phyloP scores from a whole-genome alignment of 2,329 filamentous ascomycete species.

The Neofusicoccum laricinum region DNA sequence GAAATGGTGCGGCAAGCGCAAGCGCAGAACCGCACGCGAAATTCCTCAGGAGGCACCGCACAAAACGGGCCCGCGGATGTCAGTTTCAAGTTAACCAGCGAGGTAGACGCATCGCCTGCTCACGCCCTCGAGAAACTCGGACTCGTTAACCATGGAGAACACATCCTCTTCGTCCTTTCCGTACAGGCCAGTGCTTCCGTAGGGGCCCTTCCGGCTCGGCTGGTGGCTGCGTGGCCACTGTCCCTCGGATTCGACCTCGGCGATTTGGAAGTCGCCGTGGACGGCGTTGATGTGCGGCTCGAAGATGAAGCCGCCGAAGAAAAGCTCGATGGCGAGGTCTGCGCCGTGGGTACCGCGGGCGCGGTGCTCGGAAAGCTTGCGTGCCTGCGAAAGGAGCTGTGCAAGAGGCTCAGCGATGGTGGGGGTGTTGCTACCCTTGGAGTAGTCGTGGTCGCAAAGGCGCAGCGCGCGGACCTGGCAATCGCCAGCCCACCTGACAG shows the following conservation, averaged over 20 bases:
- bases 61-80: neutral
- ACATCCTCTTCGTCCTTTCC: slow-evolving; percentile 47
- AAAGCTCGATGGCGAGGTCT: slow-evolving; percentile 47
- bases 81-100: slow-evolving; percentile 26
- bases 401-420: slow-evolving; percentile 27
- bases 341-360: slow-evolving; percentile 35
- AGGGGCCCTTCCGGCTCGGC: slow-evolving; percentile 47
- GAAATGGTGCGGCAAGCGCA: neutral
- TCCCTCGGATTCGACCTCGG: slow-evolving; percentile 40
- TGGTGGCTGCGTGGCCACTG: slow-evolving; percentile 39
- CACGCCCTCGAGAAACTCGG: slow-evolving; percentile 37
- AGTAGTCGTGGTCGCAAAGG: slow-evolving; percentile 42
- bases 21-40: neutral
- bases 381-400: slow-evolving; percentile 40
- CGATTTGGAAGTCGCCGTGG: slow-evolving; percentile 48
- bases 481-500: slow-evolving; percentile 46
- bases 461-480: slow-evolving; percentile 50
- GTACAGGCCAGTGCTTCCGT: slow-evolving; percentile 49
- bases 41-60: neutral
- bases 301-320: slow-evolving; percentile 53
- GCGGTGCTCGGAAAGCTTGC: slow-evolving; percentile 39
- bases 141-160: slow-evolving; percentile 39
- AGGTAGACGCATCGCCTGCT: slow-evolving; percentile 35
- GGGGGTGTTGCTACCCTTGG: slow-evolving; percentile 28
- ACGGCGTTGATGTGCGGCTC: slow-evolving; percentile 45